Conservation (phyloP, 2,329 filamentous ascomycete genomes). For the Chrysoporthe cubensis region DNA sequence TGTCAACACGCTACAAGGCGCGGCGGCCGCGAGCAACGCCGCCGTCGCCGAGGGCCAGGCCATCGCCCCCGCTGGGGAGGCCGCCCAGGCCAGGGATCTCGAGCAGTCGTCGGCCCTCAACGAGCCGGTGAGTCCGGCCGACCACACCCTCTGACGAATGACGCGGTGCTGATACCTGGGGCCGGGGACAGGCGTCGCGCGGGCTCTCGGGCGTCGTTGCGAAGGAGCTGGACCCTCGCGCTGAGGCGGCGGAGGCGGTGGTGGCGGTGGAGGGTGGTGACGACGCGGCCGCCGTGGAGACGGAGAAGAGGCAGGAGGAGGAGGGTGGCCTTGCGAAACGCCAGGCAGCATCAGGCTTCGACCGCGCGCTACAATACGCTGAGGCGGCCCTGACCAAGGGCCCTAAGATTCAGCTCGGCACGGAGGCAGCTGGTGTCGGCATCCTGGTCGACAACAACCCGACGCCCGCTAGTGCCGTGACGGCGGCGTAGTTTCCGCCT, state of each 20-base stretch:
- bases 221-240: constrained; percentile 27
- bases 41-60: constrained; percentile 26
- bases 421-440: constrained; percentile 45
- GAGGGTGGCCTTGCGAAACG: constrained; percentile 36
- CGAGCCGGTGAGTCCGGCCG: constrained; percentile 24
- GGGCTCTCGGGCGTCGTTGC: constrained; percentile 17
- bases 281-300: constrained; percentile 1
- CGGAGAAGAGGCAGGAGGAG: constrained; percentile 21
- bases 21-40: constrained; percentile 46
- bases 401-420: constrained; percentile 46
- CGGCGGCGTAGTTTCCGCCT: not conserved
- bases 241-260: constrained; percentile 7
- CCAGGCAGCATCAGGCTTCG: constrained; percentile 43
- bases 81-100: constrained; percentile 3
- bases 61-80: constrained; percentile 14
- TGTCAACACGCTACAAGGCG: constrained; percentile 49
- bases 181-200: constrained; percentile 18
- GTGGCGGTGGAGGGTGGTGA: not conserved
- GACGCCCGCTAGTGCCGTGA: constrained; percentile 25
- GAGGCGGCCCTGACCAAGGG: constrained; percentile 44
- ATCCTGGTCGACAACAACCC: constrained; percentile 44
- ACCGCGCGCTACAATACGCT: constrained; percentile 45
- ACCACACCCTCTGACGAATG: not conserved
- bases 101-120: constrained; percentile 22
- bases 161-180: not conserved